Base-by-base conservation (phyloP, 2,329 filamentous ascomycete species). In the Penicillium concentricum region DNA sequence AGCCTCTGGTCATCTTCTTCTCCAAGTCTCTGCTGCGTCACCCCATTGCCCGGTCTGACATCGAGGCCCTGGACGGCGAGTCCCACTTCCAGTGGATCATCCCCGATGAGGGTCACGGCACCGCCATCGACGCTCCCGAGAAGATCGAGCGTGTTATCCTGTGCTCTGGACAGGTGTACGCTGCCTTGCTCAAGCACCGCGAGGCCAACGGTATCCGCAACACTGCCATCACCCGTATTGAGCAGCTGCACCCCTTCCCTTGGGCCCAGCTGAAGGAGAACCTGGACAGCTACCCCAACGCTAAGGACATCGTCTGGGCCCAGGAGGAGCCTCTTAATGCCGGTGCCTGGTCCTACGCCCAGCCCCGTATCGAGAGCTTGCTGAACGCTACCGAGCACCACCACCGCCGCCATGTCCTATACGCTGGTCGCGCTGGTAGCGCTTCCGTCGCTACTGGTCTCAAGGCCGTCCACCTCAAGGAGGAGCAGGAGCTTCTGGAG, bases 241-340 rank as follows among this genome's bases (percentile, higher is more conserved):
- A 99, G 81, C 94, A 99, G 80, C 85, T 99, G 59, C 92, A 99
- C 81, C 94, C 94, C 70, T 99, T 99, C 90, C 94, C 94, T 50
- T 99, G 94, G 93, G 87, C 92, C 69, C 92, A 94, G 78, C 86
- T 99, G 54, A 91, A 90, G 82, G 93, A 97, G 77, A 97, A 97
- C 81, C 84, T 99, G 53, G 93, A 99, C 81, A 86, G 82, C 76
- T 99, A 99, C 82, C 91, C 92, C 74, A 99, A 99, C 77, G 93
- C 93, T 68, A 91, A 97, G 84, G 93, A 92, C 63, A 92, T 99
- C 65, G 92, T 99, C 62, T 99, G 92, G 92, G 88, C 86, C 67
- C 94, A 99, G 79, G 94, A 99, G 77, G 94, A 99, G 82, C 94
- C 94, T 32, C 85, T 99, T 58, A 99, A 99, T 74, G 94, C 94